Percentiles rank a stretch among this genome's conserved stretches.
Conservation (phyloP, 208 protist species). For the Zelonia costaricensis region DNA sequence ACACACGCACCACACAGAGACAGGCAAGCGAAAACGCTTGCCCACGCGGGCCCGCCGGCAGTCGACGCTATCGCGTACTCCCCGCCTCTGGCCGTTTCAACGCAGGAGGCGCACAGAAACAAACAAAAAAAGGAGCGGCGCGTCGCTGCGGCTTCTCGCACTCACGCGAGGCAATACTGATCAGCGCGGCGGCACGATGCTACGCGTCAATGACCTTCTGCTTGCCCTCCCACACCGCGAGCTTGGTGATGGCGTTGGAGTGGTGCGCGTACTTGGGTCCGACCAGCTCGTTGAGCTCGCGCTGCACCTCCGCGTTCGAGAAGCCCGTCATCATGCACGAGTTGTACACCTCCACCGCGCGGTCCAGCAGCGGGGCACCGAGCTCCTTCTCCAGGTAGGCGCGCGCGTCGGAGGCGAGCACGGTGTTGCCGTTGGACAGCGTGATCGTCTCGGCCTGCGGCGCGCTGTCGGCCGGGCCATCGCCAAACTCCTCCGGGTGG, state of each 20-base stretch:
- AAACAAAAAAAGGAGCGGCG: no score
- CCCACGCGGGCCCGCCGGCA: no score
- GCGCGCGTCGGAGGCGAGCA: conserved; percentile 62
- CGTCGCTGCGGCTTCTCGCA: no score
- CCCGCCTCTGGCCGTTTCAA: no score
- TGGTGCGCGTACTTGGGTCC: conserved; percentile 64
- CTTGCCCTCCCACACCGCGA: conserved; percentile 83
- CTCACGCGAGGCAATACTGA: no score
- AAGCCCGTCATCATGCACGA: conserved; percentile 53
- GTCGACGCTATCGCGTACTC: no score
- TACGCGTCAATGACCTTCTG: conserved; percentile 41
- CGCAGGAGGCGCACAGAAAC: no score
- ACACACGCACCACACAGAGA: no score
- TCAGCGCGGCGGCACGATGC: not conserved
- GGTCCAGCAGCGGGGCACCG: conserved; percentile 60
- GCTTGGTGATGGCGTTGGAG: conserved; percentile 84
- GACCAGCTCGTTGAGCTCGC: conserved; percentile 67
- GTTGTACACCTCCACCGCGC: conserved; percentile 80
- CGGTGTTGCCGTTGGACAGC: conserved; percentile 52
- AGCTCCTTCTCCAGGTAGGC: conserved; percentile 67
- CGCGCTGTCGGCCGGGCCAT: conserved; percentile 50
- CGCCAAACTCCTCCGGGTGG: conserved; percentile 88
- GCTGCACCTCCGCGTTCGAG: conserved; percentile 71
- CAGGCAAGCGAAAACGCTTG: no score
- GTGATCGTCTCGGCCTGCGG: conserved; percentile 75